Conservation (phyloP, 305 asterid species). For the Fraxinus ornus region DNA sequence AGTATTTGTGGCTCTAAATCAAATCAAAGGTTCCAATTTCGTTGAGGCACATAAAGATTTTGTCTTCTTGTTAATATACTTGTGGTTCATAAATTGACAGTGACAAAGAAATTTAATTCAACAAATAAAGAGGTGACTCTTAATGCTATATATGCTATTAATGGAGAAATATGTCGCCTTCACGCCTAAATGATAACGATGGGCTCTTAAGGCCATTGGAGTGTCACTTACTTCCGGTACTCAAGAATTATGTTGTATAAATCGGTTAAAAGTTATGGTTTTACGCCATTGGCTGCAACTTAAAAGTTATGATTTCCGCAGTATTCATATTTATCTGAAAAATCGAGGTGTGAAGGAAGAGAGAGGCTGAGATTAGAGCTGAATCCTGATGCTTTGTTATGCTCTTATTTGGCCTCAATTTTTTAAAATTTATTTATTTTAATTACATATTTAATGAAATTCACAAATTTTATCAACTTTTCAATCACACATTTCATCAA, state of each 20-base stretch:
- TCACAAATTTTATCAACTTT: no score
- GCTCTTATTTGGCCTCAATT: no score
- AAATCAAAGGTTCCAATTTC: slow-evolving; percentile 20
- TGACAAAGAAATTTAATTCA: not conserved
- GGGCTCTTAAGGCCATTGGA: not conserved
- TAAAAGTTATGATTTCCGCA: no score
- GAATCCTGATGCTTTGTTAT: no score
- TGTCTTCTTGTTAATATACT: slow-evolving; percentile 13
- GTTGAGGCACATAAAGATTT: slow-evolving; percentile 31
- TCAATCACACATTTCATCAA: no score
- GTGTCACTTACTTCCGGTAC: no score
- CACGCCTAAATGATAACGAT: not conserved
- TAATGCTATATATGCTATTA: not conserved
- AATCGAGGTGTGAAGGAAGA: no score
- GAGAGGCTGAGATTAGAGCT: no score
- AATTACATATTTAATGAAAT: no score
- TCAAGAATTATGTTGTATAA: not conserved
- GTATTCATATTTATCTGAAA: no score
- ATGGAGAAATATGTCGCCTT: not conserved
- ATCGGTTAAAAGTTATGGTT: not conserved
- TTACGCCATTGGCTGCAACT: not conserved
- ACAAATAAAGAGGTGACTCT: not conserved
- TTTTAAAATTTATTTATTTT: no score
- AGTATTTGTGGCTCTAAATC: slow-evolving; percentile 29
- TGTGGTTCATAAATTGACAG: slow-evolving; percentile 6